phyloP scores from a whole-genome alignment of 1,139 yeast genomes.

The Kurtzmaniella quercitrusa region DNA sequence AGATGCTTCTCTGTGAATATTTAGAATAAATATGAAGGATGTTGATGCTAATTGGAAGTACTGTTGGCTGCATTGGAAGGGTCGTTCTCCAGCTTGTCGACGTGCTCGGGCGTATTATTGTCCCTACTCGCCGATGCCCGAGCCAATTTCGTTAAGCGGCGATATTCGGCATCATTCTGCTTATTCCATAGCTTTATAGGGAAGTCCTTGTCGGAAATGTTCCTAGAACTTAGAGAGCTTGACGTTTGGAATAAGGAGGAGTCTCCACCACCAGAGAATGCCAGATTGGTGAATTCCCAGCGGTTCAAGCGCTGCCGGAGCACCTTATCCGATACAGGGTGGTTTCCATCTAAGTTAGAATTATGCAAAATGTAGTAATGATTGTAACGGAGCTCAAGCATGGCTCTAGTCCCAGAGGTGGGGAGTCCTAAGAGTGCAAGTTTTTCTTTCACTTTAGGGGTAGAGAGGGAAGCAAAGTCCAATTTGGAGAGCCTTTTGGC shows the following conservation, averaged over 20 bases:
- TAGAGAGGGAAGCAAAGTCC: slow-evolving; percentile 57
- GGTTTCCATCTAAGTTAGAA: slow-evolving; percentile 74
- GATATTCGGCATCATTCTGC: slow-evolving; percentile 49
- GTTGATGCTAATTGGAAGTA: no score
- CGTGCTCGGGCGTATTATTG: background rate
- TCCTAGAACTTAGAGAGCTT: slow-evolving; percentile 20
- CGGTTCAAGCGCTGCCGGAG: slow-evolving; percentile 51
- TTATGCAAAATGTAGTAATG: slow-evolving; percentile 80
- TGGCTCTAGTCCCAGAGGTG: slow-evolving; percentile 56
- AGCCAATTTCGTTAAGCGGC: slow-evolving; percentile 49
- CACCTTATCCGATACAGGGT: slow-evolving; percentile 55
- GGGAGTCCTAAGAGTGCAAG: slow-evolving; percentile 54
- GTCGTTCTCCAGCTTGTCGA: no score
- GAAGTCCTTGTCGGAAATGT: slow-evolving; percentile 36
- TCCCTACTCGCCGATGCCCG: slow-evolving; percentile 21
- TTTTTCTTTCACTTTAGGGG: slow-evolving; percentile 59
- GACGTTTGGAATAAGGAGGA: slow-evolving; percentile 22
- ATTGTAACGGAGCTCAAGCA: slow-evolving; percentile 66
- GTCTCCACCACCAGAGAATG: slow-evolving; percentile 17
- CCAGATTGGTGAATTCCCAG: slow-evolving; percentile 62
- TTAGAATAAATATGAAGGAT: no score
- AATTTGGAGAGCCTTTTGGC: slow-evolving; percentile 48
- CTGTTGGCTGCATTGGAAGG: no score
- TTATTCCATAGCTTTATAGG: slow-evolving; percentile 48
- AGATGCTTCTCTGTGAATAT: no score